phyloP scores from a whole-genome alignment of 371 early-diverging fungal genomes.

The Zopfochytrium polystomum region DNA sequence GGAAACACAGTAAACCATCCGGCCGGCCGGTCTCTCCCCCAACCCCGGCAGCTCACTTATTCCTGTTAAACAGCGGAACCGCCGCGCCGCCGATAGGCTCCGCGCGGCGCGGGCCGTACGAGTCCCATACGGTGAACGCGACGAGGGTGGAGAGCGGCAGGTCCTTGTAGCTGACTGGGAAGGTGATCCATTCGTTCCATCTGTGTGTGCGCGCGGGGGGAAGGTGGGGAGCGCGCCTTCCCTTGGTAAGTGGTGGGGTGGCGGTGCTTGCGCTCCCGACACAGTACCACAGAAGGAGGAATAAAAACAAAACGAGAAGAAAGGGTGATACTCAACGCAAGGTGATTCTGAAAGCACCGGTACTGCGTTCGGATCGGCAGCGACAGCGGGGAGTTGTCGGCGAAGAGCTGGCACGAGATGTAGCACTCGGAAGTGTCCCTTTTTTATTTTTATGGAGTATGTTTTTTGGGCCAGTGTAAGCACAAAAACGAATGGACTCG shows the following conservation, averaged over 20 bases:
- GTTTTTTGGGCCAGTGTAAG: neutral
- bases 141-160: conserved; percentile 72
- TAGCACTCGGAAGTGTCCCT: conserved; percentile 62
- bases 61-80: conserved; percentile 71
- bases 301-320: neutral
- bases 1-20: no score
- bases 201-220: conserved; percentile 39
- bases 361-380: conserved; percentile 63
- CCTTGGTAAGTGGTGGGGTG: no score
- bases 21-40: neutral
- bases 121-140: conserved; percentile 78
- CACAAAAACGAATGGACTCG: neutral
- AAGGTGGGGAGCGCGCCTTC: no score
- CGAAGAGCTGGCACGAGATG: conserved; percentile 70
- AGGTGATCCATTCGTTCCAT: conserved; percentile 89
- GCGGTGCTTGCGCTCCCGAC: no score
- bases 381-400: conserved; percentile 74
- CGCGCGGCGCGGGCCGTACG: conserved; percentile 68
- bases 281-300: no score
- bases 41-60: conserved; percentile 53
- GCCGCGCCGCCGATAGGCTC: conserved; percentile 73
- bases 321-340: neutral
- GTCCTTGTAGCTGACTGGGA: conserved; percentile 84
- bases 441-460: no score
- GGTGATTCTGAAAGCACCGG: conserved; percentile 23